Evolutionary conservation across 306 rosid species (phyloP).

Genomic region (Senna siamea): DNA sequence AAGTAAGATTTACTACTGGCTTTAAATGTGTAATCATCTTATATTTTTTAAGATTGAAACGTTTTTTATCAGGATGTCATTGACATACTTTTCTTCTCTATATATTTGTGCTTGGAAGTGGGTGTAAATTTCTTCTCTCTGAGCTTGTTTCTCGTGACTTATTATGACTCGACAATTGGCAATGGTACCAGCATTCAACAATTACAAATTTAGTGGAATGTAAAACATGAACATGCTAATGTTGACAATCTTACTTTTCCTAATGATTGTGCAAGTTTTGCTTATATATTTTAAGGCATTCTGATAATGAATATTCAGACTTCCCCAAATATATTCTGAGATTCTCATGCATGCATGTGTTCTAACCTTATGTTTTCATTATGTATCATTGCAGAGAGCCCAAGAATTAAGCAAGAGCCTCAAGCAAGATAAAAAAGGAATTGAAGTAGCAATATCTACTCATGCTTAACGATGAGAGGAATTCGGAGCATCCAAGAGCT

Average conservation of each 20-base stretch:
- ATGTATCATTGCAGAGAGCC: constrained; percentile 60
- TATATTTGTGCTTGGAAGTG: neutral
- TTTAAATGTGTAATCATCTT: neutral
- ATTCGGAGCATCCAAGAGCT: constrained; percentile 40
- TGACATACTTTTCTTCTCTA: neutral
- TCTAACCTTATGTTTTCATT: constrained; percentile 23
- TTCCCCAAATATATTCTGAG: neutral
- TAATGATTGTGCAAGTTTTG: neutral
- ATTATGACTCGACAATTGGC: constrained; percentile 14
- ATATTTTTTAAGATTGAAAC: neutral
- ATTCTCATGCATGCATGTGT: constrained; percentile 14
- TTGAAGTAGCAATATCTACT: constrained; percentile 46
- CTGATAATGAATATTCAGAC: neutral
- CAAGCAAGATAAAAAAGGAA: constrained; percentile 57
- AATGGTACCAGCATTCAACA: constrained; percentile 2
- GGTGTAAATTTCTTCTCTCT: no score
- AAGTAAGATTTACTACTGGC: neutral
- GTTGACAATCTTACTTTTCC: neutral
- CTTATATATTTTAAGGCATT: neutral
- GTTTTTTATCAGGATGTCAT: neutral
- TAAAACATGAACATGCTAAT: constrained; percentile 17
- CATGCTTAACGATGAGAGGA: constrained; percentile 45
- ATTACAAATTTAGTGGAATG: constrained; percentile 15
- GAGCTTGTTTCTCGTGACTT: neutral
- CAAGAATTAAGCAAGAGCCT: constrained; percentile 67